These are phyloP conservation scores for Madurella fahalii DNA, from an alignment of 2,329 filamentous ascomycete genomes.

Conservation along the genomic window DNA sequence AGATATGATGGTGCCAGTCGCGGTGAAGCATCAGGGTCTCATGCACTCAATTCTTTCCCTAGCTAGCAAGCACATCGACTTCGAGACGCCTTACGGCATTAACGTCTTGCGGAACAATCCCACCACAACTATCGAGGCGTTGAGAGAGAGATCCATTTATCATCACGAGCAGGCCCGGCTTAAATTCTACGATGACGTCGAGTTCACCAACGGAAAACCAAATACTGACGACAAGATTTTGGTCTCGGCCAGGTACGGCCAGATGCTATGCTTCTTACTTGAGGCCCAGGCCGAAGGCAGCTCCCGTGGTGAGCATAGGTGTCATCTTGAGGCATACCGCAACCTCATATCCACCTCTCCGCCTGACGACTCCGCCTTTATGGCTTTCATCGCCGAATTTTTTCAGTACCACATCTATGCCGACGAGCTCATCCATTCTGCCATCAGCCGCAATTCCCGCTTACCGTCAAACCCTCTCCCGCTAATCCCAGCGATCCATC, in stretches of 20 bases:
- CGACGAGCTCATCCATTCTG: conserved; percentile 56
- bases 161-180: conserved; percentile 54
- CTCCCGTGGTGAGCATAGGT: conserved; percentile 65
- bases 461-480: conserved; percentile 44
- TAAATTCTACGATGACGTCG: conserved; percentile 47
- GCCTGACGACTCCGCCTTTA: conserved; percentile 62
- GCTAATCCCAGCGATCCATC: conserved; percentile 39
- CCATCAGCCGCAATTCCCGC: conserved; percentile 35
- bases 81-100: conserved; percentile 51
- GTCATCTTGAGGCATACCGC: conserved; percentile 73
- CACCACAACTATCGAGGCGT: conserved; percentile 41
- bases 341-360: conserved; percentile 61
- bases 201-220: conserved; percentile 45
- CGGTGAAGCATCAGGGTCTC: conserved; percentile 71
- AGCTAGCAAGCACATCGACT: conserved; percentile 71
- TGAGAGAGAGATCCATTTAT: conserved; percentile 50
- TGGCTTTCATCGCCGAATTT: conserved; percentile 65
- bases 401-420: conserved; percentile 77
- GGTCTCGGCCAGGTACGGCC: conserved; percentile 54
- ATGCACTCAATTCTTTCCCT: conserved; percentile 90
- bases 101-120: conserved; percentile 50
- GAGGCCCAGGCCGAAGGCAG: conserved; percentile 55
- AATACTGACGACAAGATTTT: conserved; percentile 39
- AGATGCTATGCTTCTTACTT: conserved; percentile 59
- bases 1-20: conserved; percentile 77